Evolutionary conservation across 352 stramenopile genomes (phyloP).

Genomic region (Pythium folliculosum): DNA sequence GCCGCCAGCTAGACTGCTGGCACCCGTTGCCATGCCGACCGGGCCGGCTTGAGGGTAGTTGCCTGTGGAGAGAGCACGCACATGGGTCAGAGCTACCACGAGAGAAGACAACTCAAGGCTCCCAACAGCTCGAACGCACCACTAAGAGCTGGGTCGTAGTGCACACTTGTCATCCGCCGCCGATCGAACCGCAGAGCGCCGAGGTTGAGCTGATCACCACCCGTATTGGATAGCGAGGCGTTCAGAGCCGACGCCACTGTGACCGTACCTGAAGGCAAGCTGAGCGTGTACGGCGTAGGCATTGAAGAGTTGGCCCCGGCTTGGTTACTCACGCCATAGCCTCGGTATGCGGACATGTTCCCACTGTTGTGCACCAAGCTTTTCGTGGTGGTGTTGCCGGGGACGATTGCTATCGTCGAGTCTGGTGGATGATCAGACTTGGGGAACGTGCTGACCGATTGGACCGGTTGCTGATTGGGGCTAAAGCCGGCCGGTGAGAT

Average conservation of each 20-base stretch:
- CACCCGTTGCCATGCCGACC: conserved; percentile 25
- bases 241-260: conserved; percentile 56
- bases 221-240: conserved; percentile 26
- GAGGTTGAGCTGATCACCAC: conserved; percentile 40
- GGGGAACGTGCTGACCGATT: conserved; percentile 35
- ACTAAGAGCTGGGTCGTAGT: conserved; percentile 54
- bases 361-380: conserved; percentile 29
- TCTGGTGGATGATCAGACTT: conserved; percentile 46
- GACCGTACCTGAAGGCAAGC: conserved; percentile 34
- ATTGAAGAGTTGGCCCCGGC: conserved; percentile 1
- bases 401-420: conserved; percentile 43
- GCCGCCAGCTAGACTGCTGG: conserved; percentile 20
- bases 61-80: neutral
- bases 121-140: conserved; percentile 21
- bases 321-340: conserved; percentile 35
- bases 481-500: conserved; percentile 26
- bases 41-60: conserved; percentile 14
- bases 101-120: no score
- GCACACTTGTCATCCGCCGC: conserved; percentile 48
- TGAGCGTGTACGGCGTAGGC: conserved; percentile 11
- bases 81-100: neutral
- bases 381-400: conserved; percentile 52
- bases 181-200: conserved; percentile 45
- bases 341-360: conserved; percentile 10
- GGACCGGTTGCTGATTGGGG: conserved; percentile 23